A percentile compares a stretch with the other conserved stretches of the same genome.
Evolutionary conservation across 2,329 filamentous ascomycete species (phyloP).

Genomic region (Trichoderma endophyticum): DNA sequence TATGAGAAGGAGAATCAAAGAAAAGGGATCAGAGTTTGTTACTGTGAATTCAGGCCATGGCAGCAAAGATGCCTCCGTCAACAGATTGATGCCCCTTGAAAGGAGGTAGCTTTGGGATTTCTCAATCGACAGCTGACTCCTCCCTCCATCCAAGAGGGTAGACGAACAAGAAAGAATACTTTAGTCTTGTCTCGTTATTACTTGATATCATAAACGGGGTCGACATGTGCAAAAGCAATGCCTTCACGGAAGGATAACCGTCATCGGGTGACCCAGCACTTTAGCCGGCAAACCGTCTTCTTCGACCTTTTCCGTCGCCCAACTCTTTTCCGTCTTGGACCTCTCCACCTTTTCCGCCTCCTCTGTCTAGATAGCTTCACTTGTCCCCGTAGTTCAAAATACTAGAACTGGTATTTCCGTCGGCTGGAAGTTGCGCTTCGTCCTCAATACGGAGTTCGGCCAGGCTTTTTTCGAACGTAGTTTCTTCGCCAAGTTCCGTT

Average conservation of each 20-base stretch:
- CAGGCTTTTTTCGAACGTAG: background rate
- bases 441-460: background rate
- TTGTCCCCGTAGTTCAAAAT: background rate
- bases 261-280: background rate
- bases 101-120: background rate
- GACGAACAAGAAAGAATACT: background rate
- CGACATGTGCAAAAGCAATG: background rate
- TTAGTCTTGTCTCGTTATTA: background rate
- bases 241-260: background rate
- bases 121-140: background rate
- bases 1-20: background rate
- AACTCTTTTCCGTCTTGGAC: background rate
- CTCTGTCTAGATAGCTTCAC: background rate
- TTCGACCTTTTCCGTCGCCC: constrained; percentile 5
- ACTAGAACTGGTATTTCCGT: background rate
- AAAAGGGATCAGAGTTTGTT: background rate
- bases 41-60: background rate
- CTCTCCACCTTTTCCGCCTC: constrained; percentile 1
- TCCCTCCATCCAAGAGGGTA: background rate
- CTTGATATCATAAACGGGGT: background rate
- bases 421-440: background rate
- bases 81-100: background rate
- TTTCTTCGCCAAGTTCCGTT: background rate
- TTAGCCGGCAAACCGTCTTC: background rate
- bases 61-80: background rate